Conservation (phyloP, 768 basidiomycete species). For the Tulasnella sp. region DNA sequence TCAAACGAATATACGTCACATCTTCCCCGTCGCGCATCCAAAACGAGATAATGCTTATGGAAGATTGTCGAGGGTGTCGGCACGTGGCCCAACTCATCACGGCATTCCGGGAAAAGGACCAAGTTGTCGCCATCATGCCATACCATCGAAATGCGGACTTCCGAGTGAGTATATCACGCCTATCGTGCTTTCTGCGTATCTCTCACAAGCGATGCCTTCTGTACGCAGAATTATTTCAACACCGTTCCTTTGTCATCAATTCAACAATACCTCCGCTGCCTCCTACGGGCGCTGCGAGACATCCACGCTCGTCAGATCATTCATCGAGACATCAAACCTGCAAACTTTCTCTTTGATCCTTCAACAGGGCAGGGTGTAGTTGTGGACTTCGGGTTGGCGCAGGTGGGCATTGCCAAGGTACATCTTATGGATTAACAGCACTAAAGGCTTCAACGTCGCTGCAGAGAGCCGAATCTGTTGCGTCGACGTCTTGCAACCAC, state of each 20-base stretch:
- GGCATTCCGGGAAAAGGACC: constrained; percentile 82
- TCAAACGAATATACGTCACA: constrained; percentile 96
- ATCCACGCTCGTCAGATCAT: constrained; percentile 79
- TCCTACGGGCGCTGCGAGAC: constrained; percentile 82
- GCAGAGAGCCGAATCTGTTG: constrained; percentile 16
- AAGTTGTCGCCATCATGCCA: constrained; percentile 89
- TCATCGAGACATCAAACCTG: constrained; percentile 96
- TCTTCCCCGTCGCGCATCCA: constrained; percentile 84
- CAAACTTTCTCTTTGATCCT: constrained; percentile 91
- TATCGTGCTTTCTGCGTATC: not conserved
- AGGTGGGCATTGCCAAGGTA: constrained; percentile 41
- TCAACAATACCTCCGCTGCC: constrained; percentile 77
- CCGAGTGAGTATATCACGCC: constrained; percentile 49
- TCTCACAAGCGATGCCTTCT: not conserved
- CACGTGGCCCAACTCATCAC: constrained; percentile 91
- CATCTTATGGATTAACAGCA: constrained; percentile 37
- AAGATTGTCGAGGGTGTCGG: constrained; percentile 69
- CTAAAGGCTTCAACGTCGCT: constrained; percentile 15
- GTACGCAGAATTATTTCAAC: constrained; percentile 54
- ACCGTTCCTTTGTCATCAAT: constrained; percentile 62
- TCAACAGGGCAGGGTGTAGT: constrained; percentile 71
- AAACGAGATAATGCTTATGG: constrained; percentile 87
- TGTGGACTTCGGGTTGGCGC: constrained; percentile 92
- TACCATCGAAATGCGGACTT: constrained; percentile 90
- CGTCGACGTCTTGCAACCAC: constrained; percentile 53